Evolutionary conservation across 2,329 filamentous ascomycete genomes (phyloP).

Genomic region (Xylariales sp.): DNA sequence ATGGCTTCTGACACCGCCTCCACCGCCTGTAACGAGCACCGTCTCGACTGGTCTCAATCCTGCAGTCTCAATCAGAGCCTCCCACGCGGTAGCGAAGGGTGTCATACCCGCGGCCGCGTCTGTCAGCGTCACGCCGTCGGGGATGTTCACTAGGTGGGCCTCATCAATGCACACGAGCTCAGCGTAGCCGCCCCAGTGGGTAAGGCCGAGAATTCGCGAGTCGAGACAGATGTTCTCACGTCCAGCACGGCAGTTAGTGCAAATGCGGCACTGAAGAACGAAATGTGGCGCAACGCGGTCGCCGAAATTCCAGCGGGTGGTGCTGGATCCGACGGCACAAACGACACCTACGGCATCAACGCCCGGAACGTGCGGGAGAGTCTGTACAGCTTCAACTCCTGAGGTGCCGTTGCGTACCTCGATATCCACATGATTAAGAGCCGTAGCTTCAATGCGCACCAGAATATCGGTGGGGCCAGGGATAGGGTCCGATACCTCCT

Average conservation of each 20-base stretch:
- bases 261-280: neutral
- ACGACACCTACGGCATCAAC: slow-evolving; percentile 3
- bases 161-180: slow-evolving; percentile 1
- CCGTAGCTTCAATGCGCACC: slow-evolving; percentile 1
- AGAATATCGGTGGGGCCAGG: neutral
- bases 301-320: neutral
- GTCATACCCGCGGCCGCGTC: slow-evolving; percentile 1
- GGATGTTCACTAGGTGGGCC: slow-evolving; percentile 1
- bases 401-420: slow-evolving; percentile 4
- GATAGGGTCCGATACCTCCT: slow-evolving; percentile 1
- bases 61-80: slow-evolving; percentile 1
- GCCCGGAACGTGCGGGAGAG: slow-evolving; percentile 3
- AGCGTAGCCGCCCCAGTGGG: slow-evolving; percentile 4
- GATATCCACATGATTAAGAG: slow-evolving; percentile 5
- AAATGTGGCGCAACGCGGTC: slow-evolving; percentile 5
- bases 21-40: slow-evolving; percentile 1
- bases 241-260: slow-evolving; percentile 3
- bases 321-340: neutral
- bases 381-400: slow-evolving; percentile 1
- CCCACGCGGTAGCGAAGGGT: slow-evolving; percentile 3
- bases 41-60: slow-evolving; percentile 1
- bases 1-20: slow-evolving; percentile 3
- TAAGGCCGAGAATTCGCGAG: slow-evolving; percentile 1
- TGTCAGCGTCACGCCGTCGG: neutral
- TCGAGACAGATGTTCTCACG: slow-evolving; percentile 3